Evolutionary conservation across 768 basidiomycete genomes (phyloP).

Genomic region (Phlegmacium glaucopus): DNA sequence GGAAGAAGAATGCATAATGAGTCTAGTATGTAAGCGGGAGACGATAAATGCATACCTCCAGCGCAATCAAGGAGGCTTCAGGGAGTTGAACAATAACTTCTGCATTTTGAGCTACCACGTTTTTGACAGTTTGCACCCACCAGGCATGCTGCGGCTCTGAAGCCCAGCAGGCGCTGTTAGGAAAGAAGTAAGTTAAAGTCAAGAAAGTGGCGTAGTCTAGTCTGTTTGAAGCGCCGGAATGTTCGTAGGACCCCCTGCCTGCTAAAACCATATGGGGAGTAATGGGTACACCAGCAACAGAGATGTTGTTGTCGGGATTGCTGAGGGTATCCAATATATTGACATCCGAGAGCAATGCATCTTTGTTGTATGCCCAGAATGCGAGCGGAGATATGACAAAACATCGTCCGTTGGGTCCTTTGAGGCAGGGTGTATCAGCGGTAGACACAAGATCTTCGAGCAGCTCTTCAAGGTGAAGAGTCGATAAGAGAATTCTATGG

Average conservation of each 20-base stretch:
- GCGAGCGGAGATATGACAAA: slow-evolving; percentile 69
- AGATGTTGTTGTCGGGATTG: slow-evolving; percentile 45
- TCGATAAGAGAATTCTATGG: slow-evolving; percentile 57
- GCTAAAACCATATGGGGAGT: slow-evolving; percentile 77
- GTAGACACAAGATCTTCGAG: slow-evolving; percentile 40
- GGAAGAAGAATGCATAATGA: slow-evolving; percentile 7
- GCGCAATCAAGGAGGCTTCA: slow-evolving; percentile 41
- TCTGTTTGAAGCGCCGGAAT: slow-evolving; percentile 40
- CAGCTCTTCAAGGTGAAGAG: slow-evolving; percentile 62
- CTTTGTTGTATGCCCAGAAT: slow-evolving; percentile 70
- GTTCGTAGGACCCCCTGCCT: slow-evolving; percentile 56
- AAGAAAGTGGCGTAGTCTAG: slow-evolving; percentile 69
- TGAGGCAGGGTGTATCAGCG: slow-evolving; percentile 50
- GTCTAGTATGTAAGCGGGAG: slow-evolving; percentile 2
- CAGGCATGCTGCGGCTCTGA: slow-evolving; percentile 51
- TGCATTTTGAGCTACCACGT: slow-evolving; percentile 32
- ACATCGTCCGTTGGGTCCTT: slow-evolving; percentile 50
- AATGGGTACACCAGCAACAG: slow-evolving; percentile 61
- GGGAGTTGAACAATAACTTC: slow-evolving; percentile 26
- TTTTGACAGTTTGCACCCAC: slow-evolving; percentile 57
- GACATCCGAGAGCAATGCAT: slow-evolving; percentile 45
- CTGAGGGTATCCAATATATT: slow-evolving; percentile 61
- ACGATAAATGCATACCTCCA: slow-evolving; percentile 35
- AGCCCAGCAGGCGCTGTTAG: slow-evolving; percentile 66
- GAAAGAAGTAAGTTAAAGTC: slow-evolving; percentile 81